Conservation (phyloP, 2,329 filamentous ascomycete species). For the Aspergillus fischeri region DNA sequence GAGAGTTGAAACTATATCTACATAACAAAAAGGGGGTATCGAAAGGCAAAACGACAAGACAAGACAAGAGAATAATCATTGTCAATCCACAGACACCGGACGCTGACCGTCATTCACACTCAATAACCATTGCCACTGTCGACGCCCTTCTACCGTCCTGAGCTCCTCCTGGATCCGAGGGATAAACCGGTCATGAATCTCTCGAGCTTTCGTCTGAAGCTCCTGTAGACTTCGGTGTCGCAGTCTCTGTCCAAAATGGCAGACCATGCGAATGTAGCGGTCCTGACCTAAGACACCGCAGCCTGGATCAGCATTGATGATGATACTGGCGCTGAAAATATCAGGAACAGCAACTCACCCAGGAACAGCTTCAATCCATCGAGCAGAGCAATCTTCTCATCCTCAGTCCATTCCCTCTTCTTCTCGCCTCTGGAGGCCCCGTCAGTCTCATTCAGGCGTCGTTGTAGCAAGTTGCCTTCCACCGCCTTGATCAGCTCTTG, state of each 20-base stretch:
- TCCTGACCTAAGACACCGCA: constrained; percentile 8
- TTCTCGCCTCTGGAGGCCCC: not conserved
- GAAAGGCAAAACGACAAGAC: not conserved
- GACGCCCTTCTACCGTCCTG: constrained; percentile 14
- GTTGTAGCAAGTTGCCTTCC: not conserved
- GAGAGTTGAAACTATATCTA: not conserved
- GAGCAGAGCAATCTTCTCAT: constrained; percentile 20
- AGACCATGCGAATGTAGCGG: constrained; percentile 25
- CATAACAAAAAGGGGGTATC: not conserved
- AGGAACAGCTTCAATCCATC: constrained; percentile 22
- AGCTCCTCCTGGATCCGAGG: constrained; percentile 7
- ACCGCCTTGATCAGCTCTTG: constrained; percentile 10
- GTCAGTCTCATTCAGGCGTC: not conserved
- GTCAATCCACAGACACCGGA: not conserved
- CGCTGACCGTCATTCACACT: constrained; percentile 8
- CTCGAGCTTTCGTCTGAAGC: constrained; percentile 15
- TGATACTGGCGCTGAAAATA: not conserved
- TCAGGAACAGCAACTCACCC: constrained; percentile 5
- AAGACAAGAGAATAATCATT: not conserved
- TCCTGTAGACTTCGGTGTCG: constrained; percentile 13
- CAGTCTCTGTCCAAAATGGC: constrained; percentile 11
- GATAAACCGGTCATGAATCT: constrained; percentile 7
- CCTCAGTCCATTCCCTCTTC: constrained; percentile 17
- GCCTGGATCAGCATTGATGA: not conserved
- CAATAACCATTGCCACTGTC: constrained; percentile 19